A percentile compares a stretch with the other conserved stretches of the same genome.
phyloP scores from a whole-genome alignment of 1,139 yeast genomes.

The Kurtzmaniella quercitrusa region DNA sequence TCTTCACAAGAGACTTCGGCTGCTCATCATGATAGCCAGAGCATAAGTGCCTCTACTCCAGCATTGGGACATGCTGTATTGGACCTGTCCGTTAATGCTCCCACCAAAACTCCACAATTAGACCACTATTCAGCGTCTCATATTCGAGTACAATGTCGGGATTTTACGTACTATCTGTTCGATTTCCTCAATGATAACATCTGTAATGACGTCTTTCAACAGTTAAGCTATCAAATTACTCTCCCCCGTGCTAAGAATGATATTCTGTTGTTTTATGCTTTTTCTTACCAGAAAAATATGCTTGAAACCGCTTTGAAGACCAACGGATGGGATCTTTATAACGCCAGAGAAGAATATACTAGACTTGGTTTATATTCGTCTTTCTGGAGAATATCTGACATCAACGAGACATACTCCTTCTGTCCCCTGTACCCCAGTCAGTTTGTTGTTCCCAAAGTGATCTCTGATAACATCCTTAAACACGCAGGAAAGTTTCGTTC shows the following conservation, averaged over 20 bases:
- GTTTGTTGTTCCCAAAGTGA: slow-evolving; percentile 65
- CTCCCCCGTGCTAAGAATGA: slow-evolving; percentile 27
- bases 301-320: slow-evolving; percentile 59
- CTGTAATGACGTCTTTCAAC: slow-evolving; percentile 69
- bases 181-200: slow-evolving; percentile 59
- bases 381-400: slow-evolving; percentile 65
- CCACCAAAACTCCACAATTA: slow-evolving; percentile 9
- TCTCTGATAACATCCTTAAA: slow-evolving; percentile 76
- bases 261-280: slow-evolving; percentile 46
- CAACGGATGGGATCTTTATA: slow-evolving; percentile 72
- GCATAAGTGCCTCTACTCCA: neutral
- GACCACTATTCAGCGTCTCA: slow-evolving; percentile 50
- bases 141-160: slow-evolving; percentile 74
- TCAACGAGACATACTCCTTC: slow-evolving; percentile 63
- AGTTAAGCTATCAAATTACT: slow-evolving; percentile 60
- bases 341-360: slow-evolving; percentile 57
- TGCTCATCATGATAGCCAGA: neutral
- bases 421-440: slow-evolving; percentile 73
- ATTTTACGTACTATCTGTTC: slow-evolving; percentile 79
- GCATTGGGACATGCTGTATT: slow-evolving; percentile 2
- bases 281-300: slow-evolving; percentile 43
- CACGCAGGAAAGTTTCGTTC: slow-evolving; percentile 87
- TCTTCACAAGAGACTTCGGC: neutral
- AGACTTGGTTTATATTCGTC: slow-evolving; percentile 52
- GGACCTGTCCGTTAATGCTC: slow-evolving; percentile 1